Evolutionary conservation across 1,284 basidiomycete genomes (phyloP).

Genomic region (Ustilago nuda): DNA sequence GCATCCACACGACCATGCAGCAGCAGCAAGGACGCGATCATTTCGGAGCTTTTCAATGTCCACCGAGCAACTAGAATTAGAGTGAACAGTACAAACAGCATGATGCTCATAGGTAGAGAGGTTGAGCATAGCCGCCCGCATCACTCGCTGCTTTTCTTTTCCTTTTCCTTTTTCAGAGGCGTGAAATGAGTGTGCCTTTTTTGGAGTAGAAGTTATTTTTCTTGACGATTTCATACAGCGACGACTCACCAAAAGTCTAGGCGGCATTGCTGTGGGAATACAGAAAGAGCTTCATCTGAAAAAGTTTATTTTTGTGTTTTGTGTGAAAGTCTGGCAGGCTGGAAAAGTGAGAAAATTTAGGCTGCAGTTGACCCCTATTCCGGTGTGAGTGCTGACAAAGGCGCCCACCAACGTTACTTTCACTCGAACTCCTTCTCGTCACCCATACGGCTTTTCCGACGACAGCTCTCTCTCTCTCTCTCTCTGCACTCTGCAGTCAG

Average conservation of each 20-base stretch:
- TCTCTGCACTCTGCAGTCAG: neutral
- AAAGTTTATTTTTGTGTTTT: slow-evolving; percentile 1
- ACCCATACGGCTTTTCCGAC: slow-evolving; percentile 3
- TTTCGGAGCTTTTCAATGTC: neutral
- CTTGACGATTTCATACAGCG: slow-evolving; percentile 13
- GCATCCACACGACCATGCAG: neutral
- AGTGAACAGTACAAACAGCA: neutral
- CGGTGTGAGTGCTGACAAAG: slow-evolving; percentile 3
- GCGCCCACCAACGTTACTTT: neutral
- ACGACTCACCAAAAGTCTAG: slow-evolving; percentile 8
- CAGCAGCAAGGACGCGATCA: neutral
- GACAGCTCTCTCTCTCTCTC: neutral
- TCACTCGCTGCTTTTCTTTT: neutral
- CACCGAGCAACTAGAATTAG: neutral
- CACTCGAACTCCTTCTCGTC: neutral
- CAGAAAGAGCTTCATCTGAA: neutral
- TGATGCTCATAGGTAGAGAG: neutral
- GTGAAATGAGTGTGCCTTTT: slow-evolving; percentile 3
- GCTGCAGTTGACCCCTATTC: slow-evolving; percentile 39
- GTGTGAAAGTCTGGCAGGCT: neutral
- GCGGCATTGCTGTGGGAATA: neutral
- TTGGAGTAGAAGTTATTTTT: slow-evolving; percentile 27
- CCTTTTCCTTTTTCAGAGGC: slow-evolving; percentile 5
- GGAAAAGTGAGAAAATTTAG: neutral
- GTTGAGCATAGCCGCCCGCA: neutral